Evolutionary conservation across 192 early-diverging fungal genomes (phyloP).

Genomic region (Paraglomus occultum): DNA sequence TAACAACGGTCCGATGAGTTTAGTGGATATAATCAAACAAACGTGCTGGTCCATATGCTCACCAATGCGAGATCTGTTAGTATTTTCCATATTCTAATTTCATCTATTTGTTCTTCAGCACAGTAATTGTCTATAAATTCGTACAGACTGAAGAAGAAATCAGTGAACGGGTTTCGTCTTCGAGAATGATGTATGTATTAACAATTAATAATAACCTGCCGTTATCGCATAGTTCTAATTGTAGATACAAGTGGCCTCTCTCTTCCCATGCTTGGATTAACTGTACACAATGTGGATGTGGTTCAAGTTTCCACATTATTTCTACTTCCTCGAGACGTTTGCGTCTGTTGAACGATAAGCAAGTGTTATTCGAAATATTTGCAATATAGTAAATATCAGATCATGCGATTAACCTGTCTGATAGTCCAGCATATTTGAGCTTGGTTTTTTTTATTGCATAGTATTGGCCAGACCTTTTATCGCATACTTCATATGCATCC

Average conservation of each 20-base stretch:
- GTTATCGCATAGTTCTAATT: slow-evolving; percentile 81
- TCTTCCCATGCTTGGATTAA: slow-evolving; percentile 91
- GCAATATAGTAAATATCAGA: neutral
- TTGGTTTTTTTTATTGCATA: slow-evolving; percentile 86
- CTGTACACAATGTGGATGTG: slow-evolving; percentile 60
- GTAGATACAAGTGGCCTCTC: slow-evolving; percentile 80
- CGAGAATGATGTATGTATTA: slow-evolving; percentile 15
- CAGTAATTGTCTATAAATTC: slow-evolving; percentile 35
- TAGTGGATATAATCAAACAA: neutral
- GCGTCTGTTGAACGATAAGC: slow-evolving; percentile 38
- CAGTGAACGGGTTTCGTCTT: slow-evolving; percentile 8
- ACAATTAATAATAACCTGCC: slow-evolving; percentile 53
- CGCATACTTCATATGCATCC: slow-evolving; percentile 74
- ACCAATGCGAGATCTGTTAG: slow-evolving; percentile 59
- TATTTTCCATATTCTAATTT: slow-evolving; percentile 73
- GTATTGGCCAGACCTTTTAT: slow-evolving; percentile 53
- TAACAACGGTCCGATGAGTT: slow-evolving; percentile 26
- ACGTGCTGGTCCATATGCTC: neutral
- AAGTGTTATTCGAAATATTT: neutral
- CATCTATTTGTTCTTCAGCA: slow-evolving; percentile 35
- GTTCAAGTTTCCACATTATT: slow-evolving; percentile 68
- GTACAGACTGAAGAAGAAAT: neutral
- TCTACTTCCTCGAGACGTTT: slow-evolving; percentile 78
- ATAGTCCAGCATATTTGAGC: slow-evolving; percentile 61
- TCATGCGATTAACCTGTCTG: slow-evolving; percentile 53